Evolutionary conservation across 257 asterid genomes (phyloP), one percentile per base, ranked within the genome.

Genomic region (Solanum sitiens): DNA sequence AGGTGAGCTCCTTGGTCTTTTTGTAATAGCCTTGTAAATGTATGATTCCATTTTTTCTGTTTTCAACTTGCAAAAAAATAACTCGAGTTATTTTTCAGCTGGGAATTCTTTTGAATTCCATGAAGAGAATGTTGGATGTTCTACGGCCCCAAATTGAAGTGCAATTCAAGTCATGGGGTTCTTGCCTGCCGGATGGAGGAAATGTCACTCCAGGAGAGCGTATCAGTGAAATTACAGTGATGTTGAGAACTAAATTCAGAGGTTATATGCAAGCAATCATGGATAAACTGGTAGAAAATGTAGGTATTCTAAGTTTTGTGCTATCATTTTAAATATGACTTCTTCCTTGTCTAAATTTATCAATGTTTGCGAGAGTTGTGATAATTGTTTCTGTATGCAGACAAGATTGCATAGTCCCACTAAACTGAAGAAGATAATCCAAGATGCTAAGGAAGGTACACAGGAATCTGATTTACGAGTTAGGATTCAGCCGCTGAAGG

Each of bases 261-360:
- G 94, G 91, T 86, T 97, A 95, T n/a, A 90, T 93, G 87, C 98
- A 97, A 92, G 94, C 96, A 4, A 89, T 97, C 33, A 91, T 90
- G 45, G 98, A 97, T 61, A 97, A 95, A 90, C 98, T 97, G 11
- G 93, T 91, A 14, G 98, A 95, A 92, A 97, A 97, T 90, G 99
- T 96, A 89, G 86, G 98, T 91, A 25, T 63, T 65, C 72, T 89
- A 39, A 18, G n/a, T 35, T 21, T 53, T 73, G 47, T 74, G 53
- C 39, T 53, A 0, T 0, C 63, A 53, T n/a, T 53, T 0, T 18
- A 53, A 18, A 53, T 0, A 18, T 53, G 63, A 53, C 63, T 44
- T 77, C 65, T n/a, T n/a, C n/a, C n/a, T 79, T 27, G 85, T 16
- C 33, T 11, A 1, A 6, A 74, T 21, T 39, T 74, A 6, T 74